Evolutionary conservation across 2,329 filamentous ascomycete species (phyloP).

Genomic region (Monosporascus cannonballus): DNA sequence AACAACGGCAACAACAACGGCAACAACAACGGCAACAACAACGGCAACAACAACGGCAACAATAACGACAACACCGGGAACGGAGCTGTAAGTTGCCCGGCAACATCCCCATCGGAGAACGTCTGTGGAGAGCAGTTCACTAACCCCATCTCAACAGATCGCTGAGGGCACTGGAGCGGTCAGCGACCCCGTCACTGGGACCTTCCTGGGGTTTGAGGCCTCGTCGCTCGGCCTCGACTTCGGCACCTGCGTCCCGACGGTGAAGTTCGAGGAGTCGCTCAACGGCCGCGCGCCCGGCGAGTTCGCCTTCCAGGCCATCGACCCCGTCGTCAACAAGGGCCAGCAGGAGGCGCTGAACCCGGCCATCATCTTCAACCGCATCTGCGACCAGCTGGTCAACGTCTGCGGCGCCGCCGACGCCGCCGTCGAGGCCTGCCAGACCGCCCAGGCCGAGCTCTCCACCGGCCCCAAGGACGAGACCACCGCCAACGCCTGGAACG

Average conservation of each 20-base stretch:
- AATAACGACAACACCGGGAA: conserved; percentile 8
- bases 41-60: conserved; percentile 13
- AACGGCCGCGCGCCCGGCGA: conserved; percentile 50
- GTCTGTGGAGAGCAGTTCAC: too few species aligned
- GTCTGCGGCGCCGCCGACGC: conserved; percentile 58
- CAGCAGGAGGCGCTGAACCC: conserved; percentile 66
- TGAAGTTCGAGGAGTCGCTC: conserved; percentile 53
- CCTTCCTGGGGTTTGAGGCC: conserved; percentile 25
- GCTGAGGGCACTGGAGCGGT: conserved; percentile 22
- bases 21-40: conserved; percentile 6
- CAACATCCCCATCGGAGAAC: too few species aligned
- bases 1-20: conserved; percentile 5
- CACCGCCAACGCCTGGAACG: conserved; percentile 36
- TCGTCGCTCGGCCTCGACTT: conserved; percentile 39
- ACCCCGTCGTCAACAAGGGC: conserved; percentile 53
- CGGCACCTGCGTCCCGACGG: conserved; percentile 48
- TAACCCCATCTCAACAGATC: too few species aligned
- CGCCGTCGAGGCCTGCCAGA: conserved; percentile 46
- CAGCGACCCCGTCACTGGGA: conserved; percentile 24
- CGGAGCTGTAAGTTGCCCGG: conserved; percentile 4
- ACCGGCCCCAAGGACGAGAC: conserved; percentile 28
- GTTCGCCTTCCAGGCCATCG: conserved; percentile 63
- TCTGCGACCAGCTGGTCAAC: conserved; percentile 63
- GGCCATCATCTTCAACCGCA: conserved; percentile 67
- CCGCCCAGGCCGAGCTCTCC: conserved; percentile 38